phyloP scores from a whole-genome alignment of 495 filamentous ascomycete genomes.

The Aspergillus indologenus region DNA sequence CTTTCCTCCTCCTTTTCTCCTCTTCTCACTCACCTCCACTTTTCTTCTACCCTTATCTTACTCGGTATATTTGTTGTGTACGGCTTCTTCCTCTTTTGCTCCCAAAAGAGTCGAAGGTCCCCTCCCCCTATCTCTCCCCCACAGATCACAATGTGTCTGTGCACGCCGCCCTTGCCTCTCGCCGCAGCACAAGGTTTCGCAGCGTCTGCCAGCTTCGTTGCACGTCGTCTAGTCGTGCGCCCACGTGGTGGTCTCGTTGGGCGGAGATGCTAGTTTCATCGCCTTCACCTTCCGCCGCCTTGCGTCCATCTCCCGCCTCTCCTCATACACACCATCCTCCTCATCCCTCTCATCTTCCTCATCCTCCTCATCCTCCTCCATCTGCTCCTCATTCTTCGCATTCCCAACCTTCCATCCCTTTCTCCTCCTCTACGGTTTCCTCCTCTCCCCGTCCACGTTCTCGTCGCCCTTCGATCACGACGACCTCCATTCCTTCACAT shows the following conservation, averaged over 20 bases:
- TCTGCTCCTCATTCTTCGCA: conserved; percentile 14
- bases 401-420: conserved; percentile 8
- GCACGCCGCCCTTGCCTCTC: conserved; percentile 16
- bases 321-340: conserved; percentile 22
- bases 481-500: conserved; percentile 13
- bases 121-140: not conserved
- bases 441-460: conserved; percentile 16
- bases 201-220: conserved; percentile 30
- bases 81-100: conserved; percentile 1
- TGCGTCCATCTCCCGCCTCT: conserved; percentile 32
- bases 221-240: conserved; percentile 42
- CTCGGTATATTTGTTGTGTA: too few species aligned
- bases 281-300: conserved; percentile 42
- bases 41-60: not conserved
- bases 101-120: conserved; percentile 12
- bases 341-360: conserved; percentile 20
- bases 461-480: conserved; percentile 17
- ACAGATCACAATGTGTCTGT: conserved; percentile 27
- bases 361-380: conserved; percentile 28
- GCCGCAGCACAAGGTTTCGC: conserved; percentile 31
- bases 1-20: conserved; percentile 6
- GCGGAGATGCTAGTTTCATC: conserved; percentile 49
- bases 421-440: conserved; percentile 27
- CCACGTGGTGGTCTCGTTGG: conserved; percentile 44
- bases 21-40: not conserved